Base-by-base conservation (phyloP, 768 basidiomycete species). In the Rhodotorula graminis region DNA sequence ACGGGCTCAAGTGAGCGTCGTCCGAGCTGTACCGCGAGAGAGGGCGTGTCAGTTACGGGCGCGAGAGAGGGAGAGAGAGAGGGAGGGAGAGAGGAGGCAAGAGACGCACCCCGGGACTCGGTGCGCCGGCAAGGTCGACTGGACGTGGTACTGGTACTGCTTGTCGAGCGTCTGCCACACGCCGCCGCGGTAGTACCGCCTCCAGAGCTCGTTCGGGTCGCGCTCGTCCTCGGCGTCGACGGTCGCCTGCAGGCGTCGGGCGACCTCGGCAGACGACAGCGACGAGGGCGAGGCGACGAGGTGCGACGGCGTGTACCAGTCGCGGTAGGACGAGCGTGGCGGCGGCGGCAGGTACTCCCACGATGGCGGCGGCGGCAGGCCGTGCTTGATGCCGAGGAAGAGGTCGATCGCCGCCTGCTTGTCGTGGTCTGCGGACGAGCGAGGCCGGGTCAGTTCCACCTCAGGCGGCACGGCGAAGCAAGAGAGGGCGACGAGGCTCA, bases 361-460 rank as follows among this genome's bases (percentile, higher is more conserved):
- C 9, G 65, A 37, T 1, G 67, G 67, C 23, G 66, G 50, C 15
- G 52, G 65, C 1, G 66, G 52, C 5, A 49, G 25, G 18, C 63
- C 49, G 40, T 64, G 61, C 56, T 66, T 61, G 60, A 84, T 84
- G 50, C 93, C 91, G 7, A 98, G 87, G 81, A 98, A 98, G n/a
- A 97, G 85, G 81, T 99, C 93, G 80, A 97, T 99, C 12, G 95
- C 94, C 16, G 90, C 85, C 82, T 99, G 96, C 80, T 97, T 98
- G 82, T 97, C 96, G 12, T 91, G 92, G 79, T 99, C 95, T 92
- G 72, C 46, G 55, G 0, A 9, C 4, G 10, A 33, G n/a, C 9
- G 37, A 21, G n/a, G 21, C 40, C 40, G 57, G 42, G 40, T 29
- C 46, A 58, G 50, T 33, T 6, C n/a, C n/a, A n/a, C n/a, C n/a